These are phyloP conservation scores for Ganoderma boninense DNA, from an alignment of 1,284 basidiomycete genomes.

Conservation along the genomic window DNA sequence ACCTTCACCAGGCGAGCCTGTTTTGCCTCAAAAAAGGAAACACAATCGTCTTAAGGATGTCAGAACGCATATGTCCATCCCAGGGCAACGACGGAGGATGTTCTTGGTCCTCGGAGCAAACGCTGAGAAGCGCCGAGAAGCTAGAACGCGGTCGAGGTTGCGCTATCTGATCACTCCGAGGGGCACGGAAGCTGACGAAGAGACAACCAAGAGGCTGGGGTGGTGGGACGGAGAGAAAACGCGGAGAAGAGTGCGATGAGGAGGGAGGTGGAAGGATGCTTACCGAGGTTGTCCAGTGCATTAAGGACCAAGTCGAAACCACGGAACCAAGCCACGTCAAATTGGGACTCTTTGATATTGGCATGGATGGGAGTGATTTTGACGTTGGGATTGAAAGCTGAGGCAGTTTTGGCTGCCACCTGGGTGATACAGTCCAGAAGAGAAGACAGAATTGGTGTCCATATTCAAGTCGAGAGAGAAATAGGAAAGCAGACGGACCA, in stretches of 20 bases:
- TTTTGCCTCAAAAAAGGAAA: neutral
- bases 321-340: conserved; percentile 91
- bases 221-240: neutral
- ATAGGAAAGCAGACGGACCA: conserved; percentile 55
- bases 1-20: neutral
- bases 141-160: neutral
- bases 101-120: neutral
- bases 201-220: neutral
- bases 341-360: conserved; percentile 95
- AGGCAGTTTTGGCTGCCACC: conserved; percentile 91
- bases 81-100: neutral
- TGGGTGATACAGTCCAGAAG: conserved; percentile 36
- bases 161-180: neutral
- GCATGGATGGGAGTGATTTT: conserved; percentile 91
- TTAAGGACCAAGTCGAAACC: conserved; percentile 95
- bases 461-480: neutral
- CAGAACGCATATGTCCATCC: neutral
- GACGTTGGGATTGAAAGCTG: conserved; percentile 92
- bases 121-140: neutral
- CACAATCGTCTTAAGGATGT: neutral
- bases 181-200: too few species aligned
- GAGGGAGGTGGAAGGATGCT: conserved; percentile 33
- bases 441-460: neutral
- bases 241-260: neutral
- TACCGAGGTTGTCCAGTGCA: conserved; percentile 95